Evolutionary conservation across 371 early-diverging fungal species (phyloP).

Genomic region (Phascolomyces articulosus): DNA sequence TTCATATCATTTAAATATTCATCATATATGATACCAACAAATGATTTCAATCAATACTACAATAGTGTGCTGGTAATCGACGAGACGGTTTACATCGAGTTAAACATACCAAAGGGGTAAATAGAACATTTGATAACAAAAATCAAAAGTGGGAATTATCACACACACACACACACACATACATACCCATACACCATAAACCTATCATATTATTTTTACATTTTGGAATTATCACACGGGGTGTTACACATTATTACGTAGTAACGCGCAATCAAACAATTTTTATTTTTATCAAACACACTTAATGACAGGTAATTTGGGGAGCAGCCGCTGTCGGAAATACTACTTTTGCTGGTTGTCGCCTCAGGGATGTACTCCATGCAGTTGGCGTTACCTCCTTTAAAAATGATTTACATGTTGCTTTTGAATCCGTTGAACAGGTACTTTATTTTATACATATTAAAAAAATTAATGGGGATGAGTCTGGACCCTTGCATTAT

Average conservation of each 20-base stretch:
- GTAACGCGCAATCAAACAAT: conserved; percentile 4
- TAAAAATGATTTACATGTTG: conserved; percentile 62
- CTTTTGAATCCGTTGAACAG: conserved; percentile 77
- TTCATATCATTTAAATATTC: no score
- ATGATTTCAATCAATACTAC: no score
- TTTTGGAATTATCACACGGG: no score
- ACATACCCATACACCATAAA: no score
- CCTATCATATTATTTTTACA: no score
- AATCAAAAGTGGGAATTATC: no score
- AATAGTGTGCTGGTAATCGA: conserved; percentile 65
- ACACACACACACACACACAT: no score
- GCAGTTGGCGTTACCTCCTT: conserved; percentile 42
- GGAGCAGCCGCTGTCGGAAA: conserved; percentile 81
- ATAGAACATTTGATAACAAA: neutral
- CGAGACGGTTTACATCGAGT: conserved; percentile 80
- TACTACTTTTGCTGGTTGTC: conserved; percentile 79
- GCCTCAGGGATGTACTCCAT: conserved; percentile 73
- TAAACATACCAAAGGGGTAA: conserved; percentile 75
- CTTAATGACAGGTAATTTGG: conserved; percentile 61
- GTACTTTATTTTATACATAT: conserved; percentile 26
- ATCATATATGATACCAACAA: no score
- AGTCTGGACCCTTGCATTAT: no score
- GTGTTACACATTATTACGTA: neutral
- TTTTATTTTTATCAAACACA: neutral
- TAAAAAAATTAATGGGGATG: neutral